Base-by-base conservation (phyloP, 106 monocot species). In the Dendrobium huoshanense region DNA sequence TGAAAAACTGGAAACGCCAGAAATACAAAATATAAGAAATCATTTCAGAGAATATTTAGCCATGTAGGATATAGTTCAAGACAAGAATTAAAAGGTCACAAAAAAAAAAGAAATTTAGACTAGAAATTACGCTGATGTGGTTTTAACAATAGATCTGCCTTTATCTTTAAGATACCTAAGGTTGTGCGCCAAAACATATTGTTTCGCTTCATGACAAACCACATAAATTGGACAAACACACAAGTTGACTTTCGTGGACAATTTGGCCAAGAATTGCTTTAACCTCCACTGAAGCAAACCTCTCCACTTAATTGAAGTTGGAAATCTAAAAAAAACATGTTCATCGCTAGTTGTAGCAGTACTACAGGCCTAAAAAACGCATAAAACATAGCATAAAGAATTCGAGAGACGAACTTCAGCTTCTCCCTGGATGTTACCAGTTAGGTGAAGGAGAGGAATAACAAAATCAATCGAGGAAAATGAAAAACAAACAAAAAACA, bases 1-100 rank as follows among this genome's bases (percentile, higher is more conserved):
- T 96, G 80, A 94, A 96, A 84, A 94, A 96, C 96, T 94, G 83
- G 70, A 77, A 16, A 81, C 29, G 67, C 31, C 2, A 70, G 33
- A 64, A 55, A 72, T 77, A 78, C 41, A 24, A 4, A 13, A 68
- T 31, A 40, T 10, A 27, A 56, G 29, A 33, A 65, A 25, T 13
- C 16, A 70, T 70, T 16, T 70, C 5, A 9, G 11, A 70, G 2
- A 47, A 17, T 74, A 44, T 74, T 74, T 42, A 19, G 0, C 20
- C 74, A 74, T 74, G 74, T 19, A 29, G 42, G 40, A 74, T 44
- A 43, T 74, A 44, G 15, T 58, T 20, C 10, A 79, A 61, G 40
- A 9, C 40, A 65, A 3, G 40, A 64, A 43, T 11, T 41, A 65
- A 58, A 40, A 61, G 31, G 58, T 33, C 54, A 18, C 78, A 22